Base-by-base conservation (phyloP, 1,284 basidiomycete species). In the Ganoderma sp. region DNA sequence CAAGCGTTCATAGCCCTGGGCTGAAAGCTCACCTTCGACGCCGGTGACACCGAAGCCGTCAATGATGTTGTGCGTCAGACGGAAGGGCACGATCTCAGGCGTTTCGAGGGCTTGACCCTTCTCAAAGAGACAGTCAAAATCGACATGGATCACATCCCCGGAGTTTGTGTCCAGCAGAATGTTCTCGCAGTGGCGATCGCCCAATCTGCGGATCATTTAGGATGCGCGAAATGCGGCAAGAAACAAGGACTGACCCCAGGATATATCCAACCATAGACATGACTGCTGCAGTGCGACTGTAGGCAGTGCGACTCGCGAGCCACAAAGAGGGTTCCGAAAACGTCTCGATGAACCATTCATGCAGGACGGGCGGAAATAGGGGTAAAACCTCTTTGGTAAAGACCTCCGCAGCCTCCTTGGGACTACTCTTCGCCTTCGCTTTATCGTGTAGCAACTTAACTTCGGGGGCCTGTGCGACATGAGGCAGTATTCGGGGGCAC, bases 251-350 rank as follows among this genome's bases (percentile, higher is more conserved):
- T 70, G 71, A 97, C 94, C 97, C 98, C 10, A 99, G 84, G 43
- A 99, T 97, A 74, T 95, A 98, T 25, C 98, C 98, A 34, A 99
- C 95, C 93, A 99, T 99, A 3, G 95, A 98, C 93, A 99, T 99
- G 61, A 99, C 98, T 0, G 98, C 98, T 0, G 93, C 87, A 0
- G 98, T 99, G 56, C 97, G 87, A 17, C 89, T 91, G 77, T 97
- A 99, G 2, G 90, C 87, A 69, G 95, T 82, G 34, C 98, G 90
- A 77, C 93, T 94, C 2, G 92, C 88, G 39, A 99, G 85, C 98
- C 98, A 99, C 0, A 94, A 93, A 0, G 93, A 91, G 0, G 98
- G 97, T 76, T 99, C 98, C 0, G 98, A 97, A 82, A 99, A 99
- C 0, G 93, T 97, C 75, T 95, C 92, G 57, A 98, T 82, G 80